Base-by-base conservation (phyloP, 225 moss, liverwort and hornwort species). In the Asterella californica region DNA sequence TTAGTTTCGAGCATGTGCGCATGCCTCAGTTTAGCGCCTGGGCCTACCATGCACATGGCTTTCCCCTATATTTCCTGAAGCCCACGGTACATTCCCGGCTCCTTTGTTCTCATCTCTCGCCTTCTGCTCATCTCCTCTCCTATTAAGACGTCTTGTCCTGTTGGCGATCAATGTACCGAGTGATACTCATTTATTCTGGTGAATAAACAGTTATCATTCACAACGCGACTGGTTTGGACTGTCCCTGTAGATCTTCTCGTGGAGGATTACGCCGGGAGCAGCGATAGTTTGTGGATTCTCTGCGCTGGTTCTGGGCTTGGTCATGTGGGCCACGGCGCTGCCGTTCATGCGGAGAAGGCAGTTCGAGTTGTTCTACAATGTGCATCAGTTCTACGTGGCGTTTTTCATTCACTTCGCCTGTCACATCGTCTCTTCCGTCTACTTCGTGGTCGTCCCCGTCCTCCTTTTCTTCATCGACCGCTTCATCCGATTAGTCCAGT, bases 401-500 rank as follows among this genome's bases (percentile, higher is more conserved):
- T 83, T 88, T 55, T 33, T 83, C 21, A 60, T 42, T 10, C 78
- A 83, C 36, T 73, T 79, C 63, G 37, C 83, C 0, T 83, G 77
- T 47, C 82, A 85, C 48, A 33, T 83, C 29, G 72, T 83, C 2
- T 67, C 70, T 33, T 60, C 70, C 19, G 81, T 63, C 2, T 69
- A 81, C 19, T 79, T 75, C 59, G 71, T 67, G 1, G 79, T 79
- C 14, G 66, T 68, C 30, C 67, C 81, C 22, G 76, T 88, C 0
- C 46, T 85, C 36, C 69, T 88, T 0, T 88, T 65, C 50, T 73
- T 79, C 45, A 11, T 88, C 55, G 79, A 83, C 61, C 81, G 82
- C n/a, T 88, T 85, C 76, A 80, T 85, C 18, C 79, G 69, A 25
- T 76, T 83, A 25, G 30, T 80, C 36, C 76, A 83, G 60, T 86